These are phyloP conservation scores for Camptophora hylomeconis DNA, from an alignment of 2,329 filamentous ascomycete genomes.

Conservation along the genomic window DNA sequence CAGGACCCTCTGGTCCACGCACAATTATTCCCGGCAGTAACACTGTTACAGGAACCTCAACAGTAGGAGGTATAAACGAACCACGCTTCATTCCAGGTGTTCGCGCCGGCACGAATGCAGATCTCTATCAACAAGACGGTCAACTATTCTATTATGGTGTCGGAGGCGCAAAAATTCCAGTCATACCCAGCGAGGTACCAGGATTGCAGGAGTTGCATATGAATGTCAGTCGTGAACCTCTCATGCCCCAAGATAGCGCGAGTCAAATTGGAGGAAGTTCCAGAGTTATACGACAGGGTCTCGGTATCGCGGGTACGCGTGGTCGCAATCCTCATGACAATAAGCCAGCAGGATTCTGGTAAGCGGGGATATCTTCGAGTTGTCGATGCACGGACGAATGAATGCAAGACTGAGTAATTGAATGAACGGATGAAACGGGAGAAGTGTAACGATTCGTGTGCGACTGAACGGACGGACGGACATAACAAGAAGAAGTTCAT, in stretches of 20 bases:
- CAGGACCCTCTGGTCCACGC: slow-evolving; percentile 2
- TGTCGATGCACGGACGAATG: too few species aligned
- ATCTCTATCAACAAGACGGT: slow-evolving; percentile 9
- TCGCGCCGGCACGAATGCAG: slow-evolving; percentile 10
- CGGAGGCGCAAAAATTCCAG: slow-evolving; percentile 13
- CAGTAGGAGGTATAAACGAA: not conserved
- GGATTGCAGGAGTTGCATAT: slow-evolving; percentile 1
- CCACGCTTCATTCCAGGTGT: slow-evolving; percentile 9
- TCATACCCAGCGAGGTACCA: slow-evolving; percentile 2
- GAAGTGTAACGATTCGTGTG: too few species aligned
- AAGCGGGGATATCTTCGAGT: too few species aligned
- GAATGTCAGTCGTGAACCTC: slow-evolving; percentile 1
- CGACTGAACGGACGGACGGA: too few species aligned
- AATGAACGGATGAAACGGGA: too few species aligned
- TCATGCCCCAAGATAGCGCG: slow-evolving; percentile 17
- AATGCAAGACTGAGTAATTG: too few species aligned
- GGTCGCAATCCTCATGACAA: too few species aligned
- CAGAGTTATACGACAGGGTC: not conserved
- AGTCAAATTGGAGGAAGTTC: slow-evolving; percentile 9
- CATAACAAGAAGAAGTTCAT: too few species aligned
- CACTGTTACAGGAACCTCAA: not conserved
- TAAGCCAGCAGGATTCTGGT: slow-evolving; percentile 1
- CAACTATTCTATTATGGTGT: slow-evolving; percentile 9
- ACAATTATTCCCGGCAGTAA: slow-evolving; percentile 2
- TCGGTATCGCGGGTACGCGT: too few species aligned